phyloP scores from a whole-genome alignment of 2,329 filamentous ascomycete species.

The Mycosphaerella arachidis region DNA sequence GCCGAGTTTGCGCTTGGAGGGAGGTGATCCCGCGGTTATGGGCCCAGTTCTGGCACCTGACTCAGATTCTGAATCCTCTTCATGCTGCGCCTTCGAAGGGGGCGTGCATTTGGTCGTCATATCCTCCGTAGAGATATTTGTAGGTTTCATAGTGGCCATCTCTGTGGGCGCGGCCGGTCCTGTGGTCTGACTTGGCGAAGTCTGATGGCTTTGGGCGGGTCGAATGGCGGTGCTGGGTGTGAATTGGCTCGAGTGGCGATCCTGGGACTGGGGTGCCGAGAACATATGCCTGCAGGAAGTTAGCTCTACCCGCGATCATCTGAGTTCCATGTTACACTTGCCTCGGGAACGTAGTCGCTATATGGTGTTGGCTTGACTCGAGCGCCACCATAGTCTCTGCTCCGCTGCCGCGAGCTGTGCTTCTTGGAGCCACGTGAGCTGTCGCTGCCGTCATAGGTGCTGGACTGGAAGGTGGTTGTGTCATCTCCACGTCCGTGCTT shows the following conservation, averaged over 20 bases:
- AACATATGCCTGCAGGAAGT: neutral
- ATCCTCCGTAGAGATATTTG: slow-evolving; percentile 19
- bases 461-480: slow-evolving; percentile 1
- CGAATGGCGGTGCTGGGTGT: slow-evolving; percentile 5
- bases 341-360: slow-evolving; percentile 17
- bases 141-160: slow-evolving; percentile 9
- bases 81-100: slow-evolving; percentile 7
- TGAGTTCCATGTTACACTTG: neutral
- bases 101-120: slow-evolving; percentile 16
- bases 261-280: slow-evolving; percentile 5
- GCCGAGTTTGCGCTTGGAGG: slow-evolving; percentile 1
- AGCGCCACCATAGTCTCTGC: slow-evolving; percentile 1
- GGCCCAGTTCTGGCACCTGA: neutral
- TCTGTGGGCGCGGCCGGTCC: slow-evolving; percentile 12
- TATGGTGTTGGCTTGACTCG: slow-evolving; percentile 9
- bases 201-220: slow-evolving; percentile 13
- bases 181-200: slow-evolving; percentile 16
- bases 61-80: neutral
- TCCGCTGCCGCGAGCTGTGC: neutral
- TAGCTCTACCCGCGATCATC: neutral
- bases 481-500: slow-evolving; percentile 6
- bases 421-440: slow-evolving; percentile 1
- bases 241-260: slow-evolving; percentile 11
- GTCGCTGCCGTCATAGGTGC: neutral
- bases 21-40: neutral